phyloP scores from a whole-genome alignment of 2,329 filamentous ascomycete genomes.

The Nannizziopsis arthrosporioides region DNA sequence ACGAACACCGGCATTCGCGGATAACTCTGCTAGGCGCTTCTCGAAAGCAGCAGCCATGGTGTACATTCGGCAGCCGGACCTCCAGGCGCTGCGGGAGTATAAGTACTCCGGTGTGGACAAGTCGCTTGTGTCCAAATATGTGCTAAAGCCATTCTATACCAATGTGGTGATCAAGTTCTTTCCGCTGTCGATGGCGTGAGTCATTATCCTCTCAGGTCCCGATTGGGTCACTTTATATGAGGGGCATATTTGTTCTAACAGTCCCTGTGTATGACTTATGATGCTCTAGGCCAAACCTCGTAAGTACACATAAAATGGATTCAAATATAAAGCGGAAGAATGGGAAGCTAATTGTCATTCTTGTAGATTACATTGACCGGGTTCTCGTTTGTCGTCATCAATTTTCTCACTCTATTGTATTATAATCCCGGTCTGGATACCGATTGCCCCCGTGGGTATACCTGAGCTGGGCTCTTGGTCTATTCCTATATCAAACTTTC shows the following conservation, averaged over 20 bases:
- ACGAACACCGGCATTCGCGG: too few relatives aligned
- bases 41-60: constrained; percentile 52
- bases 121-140: constrained; percentile 78
- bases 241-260: neutral
- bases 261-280: neutral
- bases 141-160: constrained; percentile 96
- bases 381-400: constrained; percentile 78
- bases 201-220: constrained; percentile 16
- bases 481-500: constrained; percentile 97
- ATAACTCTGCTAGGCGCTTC: neutral
- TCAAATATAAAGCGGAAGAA: neutral
- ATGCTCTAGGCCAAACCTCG: constrained; percentile 44
- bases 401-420: constrained; percentile 85
- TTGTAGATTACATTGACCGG: constrained; percentile 71
- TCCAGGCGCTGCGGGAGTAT: constrained; percentile 83
- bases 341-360: neutral
- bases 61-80: constrained; percentile 84
- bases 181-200: constrained; percentile 83
- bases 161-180: constrained; percentile 89
- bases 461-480: constrained; percentile 72
- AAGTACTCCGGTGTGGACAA: constrained; percentile 90
- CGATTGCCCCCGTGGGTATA: constrained; percentile 91
- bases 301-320: constrained; percentile 13
- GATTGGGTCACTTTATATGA: neutral
- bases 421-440: constrained; percentile 90